phyloP scores from a whole-genome alignment of 495 filamentous ascomycete genomes.

The Penicillium coprophilum region DNA sequence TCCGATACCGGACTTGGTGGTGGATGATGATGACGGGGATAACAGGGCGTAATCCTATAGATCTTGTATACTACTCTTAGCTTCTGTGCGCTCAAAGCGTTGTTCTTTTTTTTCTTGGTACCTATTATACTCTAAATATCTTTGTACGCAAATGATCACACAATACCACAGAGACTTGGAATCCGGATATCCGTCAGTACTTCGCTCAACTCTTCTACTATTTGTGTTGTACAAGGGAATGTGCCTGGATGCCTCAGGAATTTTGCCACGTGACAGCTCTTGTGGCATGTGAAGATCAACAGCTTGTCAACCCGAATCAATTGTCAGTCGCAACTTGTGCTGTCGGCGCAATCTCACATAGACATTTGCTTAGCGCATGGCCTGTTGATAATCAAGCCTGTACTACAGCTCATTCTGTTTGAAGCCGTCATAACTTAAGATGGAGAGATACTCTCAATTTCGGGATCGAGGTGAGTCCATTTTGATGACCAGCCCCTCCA shows the following conservation, averaged over 20 bases:
- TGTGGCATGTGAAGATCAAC: slow-evolving; percentile 10
- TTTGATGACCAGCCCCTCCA: slow-evolving; percentile 3
- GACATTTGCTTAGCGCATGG: neutral
- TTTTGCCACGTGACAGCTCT: slow-evolving; percentile 1
- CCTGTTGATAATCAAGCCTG: neutral
- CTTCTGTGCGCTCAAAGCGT: slow-evolving; percentile 1
- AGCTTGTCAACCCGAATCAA: neutral
- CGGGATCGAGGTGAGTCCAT: slow-evolving; percentile 74
- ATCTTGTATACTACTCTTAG: slow-evolving; percentile 23
- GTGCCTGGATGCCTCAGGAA: slow-evolving; percentile 2
- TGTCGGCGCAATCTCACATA: neutral
- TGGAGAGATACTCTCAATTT: slow-evolving; percentile 98
- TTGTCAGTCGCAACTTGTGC: neutral
- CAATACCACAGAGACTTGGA: neutral
- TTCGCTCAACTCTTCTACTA: neutral
- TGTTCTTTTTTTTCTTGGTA: neutral
- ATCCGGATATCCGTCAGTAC: neutral
- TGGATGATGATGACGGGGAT: slow-evolving; percentile 27
- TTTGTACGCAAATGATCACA: neutral
- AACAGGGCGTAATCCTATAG: slow-evolving; percentile 11
- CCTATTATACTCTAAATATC: neutral
- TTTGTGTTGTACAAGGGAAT: neutral
- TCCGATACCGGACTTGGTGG: slow-evolving; percentile 23
- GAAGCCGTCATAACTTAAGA: slow-evolving; percentile 32
- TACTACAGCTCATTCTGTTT: neutral